Evolutionary conservation across 768 basidiomycete genomes (phyloP).

Genomic region (Boletus pseudo-olivaceus): DNA sequence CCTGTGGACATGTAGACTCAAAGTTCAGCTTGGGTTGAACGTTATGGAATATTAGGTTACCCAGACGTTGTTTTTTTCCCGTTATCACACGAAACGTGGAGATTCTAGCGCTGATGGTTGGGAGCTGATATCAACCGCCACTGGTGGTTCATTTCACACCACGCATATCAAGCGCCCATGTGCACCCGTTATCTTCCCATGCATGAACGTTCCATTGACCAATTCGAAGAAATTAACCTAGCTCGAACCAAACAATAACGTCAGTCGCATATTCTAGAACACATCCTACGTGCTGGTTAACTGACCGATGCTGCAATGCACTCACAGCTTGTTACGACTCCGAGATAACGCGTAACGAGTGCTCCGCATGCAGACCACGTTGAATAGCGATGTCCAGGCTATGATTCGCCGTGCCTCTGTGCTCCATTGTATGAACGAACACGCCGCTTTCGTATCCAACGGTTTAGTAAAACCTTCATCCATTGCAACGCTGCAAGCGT

Average conservation of each 20-base stretch:
- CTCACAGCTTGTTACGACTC: background rate
- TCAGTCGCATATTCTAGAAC: background rate
- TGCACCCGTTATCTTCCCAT: background rate
- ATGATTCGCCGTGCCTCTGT: background rate
- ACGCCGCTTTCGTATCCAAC: background rate
- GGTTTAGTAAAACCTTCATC: background rate
- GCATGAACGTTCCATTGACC: background rate
- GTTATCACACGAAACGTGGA: background rate
- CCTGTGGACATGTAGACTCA: background rate
- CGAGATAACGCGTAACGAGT: background rate
- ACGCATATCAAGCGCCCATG: background rate
- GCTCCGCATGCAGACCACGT: conserved; percentile 1
- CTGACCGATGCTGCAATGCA: background rate
- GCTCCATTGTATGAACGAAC: background rate
- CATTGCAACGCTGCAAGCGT: background rate
- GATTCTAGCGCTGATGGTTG: conserved; percentile 6
- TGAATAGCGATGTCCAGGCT: background rate
- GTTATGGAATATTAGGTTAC: conserved; percentile 2
- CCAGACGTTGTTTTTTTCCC: background rate
- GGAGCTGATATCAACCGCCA: background rate
- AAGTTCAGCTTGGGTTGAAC: background rate
- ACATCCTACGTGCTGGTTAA: background rate
- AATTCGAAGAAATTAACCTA: background rate
- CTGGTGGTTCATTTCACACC: background rate
- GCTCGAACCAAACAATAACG: background rate